phyloP scores from a whole-genome alignment of 2,329 filamentous ascomycete species.

The Aspergillus latus region DNA sequence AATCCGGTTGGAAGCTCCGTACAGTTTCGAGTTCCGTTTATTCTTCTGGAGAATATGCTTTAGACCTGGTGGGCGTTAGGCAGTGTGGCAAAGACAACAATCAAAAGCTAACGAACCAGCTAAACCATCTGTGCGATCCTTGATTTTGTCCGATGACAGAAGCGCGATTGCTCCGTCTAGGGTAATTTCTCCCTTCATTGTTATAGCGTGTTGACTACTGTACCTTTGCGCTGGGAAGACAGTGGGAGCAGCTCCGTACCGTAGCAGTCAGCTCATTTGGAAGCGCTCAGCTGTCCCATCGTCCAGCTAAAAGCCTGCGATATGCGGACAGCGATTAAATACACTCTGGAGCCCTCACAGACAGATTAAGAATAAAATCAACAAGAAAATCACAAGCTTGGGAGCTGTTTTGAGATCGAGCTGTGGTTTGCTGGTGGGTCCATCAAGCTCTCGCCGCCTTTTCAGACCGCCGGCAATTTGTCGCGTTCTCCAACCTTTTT shows the following conservation, averaged over 20 bases:
- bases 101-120: constrained; percentile 37
- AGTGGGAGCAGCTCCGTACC: not conserved
- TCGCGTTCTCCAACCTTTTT: constrained; percentile 39
- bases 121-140: constrained; percentile 53
- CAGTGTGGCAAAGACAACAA: not conserved
- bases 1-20: constrained; percentile 14
- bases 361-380: not conserved
- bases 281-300: constrained; percentile 3
- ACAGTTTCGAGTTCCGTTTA: constrained; percentile 43
- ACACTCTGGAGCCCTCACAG: not conserved
- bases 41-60: constrained; percentile 58
- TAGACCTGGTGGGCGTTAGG: constrained; percentile 43
- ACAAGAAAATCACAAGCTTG: not conserved
- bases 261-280: constrained; percentile 2
- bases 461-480: constrained; percentile 34
- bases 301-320: not conserved
- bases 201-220: not conserved
- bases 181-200: constrained; percentile 44
- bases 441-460: constrained; percentile 21
- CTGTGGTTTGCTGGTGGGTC: constrained; percentile 12
- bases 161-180: constrained; percentile 44
- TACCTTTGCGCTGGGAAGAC: not conserved
- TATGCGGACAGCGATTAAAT: not conserved
- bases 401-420: constrained; percentile 3
- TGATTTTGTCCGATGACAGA: constrained; percentile 46